Evolutionary conservation across 345 rosid genomes (phyloP).

Genomic region (Passiflora organensis): DNA sequence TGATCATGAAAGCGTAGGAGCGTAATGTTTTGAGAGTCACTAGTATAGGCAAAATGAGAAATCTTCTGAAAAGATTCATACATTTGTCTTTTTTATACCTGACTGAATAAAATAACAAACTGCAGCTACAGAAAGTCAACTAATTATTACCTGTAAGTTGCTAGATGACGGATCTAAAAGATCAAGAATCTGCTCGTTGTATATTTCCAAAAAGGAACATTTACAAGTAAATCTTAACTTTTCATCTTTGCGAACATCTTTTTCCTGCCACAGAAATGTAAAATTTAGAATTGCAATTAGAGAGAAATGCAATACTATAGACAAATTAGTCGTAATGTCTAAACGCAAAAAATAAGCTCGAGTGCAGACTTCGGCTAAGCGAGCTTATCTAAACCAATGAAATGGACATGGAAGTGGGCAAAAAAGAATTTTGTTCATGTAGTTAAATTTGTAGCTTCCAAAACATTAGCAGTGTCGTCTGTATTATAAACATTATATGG

Average conservation of each 20-base stretch:
- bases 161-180: conserved; percentile 81
- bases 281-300: neutral
- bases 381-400: too few species aligned
- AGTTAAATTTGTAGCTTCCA: too few species aligned
- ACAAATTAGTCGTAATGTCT: too few species aligned
- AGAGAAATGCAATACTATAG: neutral
- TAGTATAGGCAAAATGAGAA: neutral
- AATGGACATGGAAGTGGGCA: too few species aligned
- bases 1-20: too few species aligned
- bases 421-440: too few species aligned
- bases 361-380: too few species aligned
- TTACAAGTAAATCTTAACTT: conserved; percentile 70
- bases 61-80: neutral
- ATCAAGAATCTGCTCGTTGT: conserved; percentile 96
- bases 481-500: too few species aligned
- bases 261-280: conserved; percentile 54
- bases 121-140: neutral
- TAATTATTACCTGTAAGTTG: conserved; percentile 68
- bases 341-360: too few species aligned
- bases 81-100: neutral
- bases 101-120: neutral
- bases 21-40: too few species aligned
- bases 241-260: conserved; percentile 74
- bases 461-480: too few species aligned
- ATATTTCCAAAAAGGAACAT: conserved; percentile 97